A percentile compares a stretch with the other conserved stretches of the same genome.
phyloP scores from a whole-genome alignment of 2,329 filamentous ascomycete species.

The Ceratocystis variospora region DNA sequence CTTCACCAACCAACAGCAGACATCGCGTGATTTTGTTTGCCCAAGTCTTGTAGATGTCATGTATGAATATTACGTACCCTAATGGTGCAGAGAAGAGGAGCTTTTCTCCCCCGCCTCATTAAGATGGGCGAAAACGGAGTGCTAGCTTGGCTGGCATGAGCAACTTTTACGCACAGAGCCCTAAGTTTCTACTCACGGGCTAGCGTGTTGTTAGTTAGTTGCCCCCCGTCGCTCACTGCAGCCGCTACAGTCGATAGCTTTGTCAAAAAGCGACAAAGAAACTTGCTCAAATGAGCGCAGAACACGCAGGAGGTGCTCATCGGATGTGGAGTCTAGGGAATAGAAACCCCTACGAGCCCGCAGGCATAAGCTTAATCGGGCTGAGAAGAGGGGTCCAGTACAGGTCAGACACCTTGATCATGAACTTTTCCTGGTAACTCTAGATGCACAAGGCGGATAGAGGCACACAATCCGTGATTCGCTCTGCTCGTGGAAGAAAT shows the following conservation, averaged over 20 bases:
- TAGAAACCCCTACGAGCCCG: background rate
- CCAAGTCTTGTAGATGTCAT: background rate
- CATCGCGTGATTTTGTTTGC: background rate
- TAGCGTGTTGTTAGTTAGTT: background rate
- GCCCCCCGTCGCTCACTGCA: background rate
- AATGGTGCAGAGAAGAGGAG: background rate
- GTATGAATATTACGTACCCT: background rate
- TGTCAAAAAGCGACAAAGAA: background rate
- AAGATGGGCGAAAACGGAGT: background rate
- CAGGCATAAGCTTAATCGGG: background rate
- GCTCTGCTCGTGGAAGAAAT: no score
- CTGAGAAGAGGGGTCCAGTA: background rate
- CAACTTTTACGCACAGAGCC: conserved; percentile 9
- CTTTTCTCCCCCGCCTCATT: background rate
- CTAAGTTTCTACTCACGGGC: background rate
- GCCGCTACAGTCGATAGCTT: background rate
- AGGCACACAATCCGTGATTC: no score
- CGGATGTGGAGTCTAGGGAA: background rate
- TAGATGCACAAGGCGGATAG: no score
- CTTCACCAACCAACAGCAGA: background rate
- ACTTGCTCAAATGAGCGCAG: conserved; percentile 13
- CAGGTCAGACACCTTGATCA: background rate
- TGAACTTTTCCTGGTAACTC: background rate
- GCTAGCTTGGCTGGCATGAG: background rate
- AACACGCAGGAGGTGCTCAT: background rate